Evolutionary conservation across 768 basidiomycete genomes (phyloP), one percentile per base, ranked within the genome.

Genomic region (Rhodotorula babjevae): DNA sequence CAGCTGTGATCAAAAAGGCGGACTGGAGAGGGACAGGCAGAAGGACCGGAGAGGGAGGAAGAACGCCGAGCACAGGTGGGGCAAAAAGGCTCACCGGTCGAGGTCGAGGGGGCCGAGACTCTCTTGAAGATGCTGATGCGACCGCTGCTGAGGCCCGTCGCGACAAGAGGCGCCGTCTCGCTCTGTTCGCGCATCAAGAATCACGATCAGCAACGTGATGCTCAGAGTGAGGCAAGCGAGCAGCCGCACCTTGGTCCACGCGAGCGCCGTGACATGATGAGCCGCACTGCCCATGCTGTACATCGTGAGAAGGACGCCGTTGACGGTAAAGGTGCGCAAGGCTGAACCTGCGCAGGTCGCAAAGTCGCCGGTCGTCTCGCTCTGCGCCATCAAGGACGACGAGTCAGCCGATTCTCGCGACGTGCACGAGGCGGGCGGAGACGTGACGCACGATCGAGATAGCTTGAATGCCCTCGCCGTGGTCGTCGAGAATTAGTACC

Each of bases 311-410:
- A 62, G 60, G 14, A 33, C 31, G 53, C 67, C 67, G 61, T 68
- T 68, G 44, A 68, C 61, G 5, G n/a, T 56, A 42, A 42, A 68
- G 23, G 62, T 21, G 15, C 67, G 59, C 14, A 68, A 1, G 4
- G 31, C 44, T 12, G 67, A 52, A 25, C 29, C 60, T 23, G 59
- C 55, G 31, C 52, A 55, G 25, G 61, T 62, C 36, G 55, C 53
- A 9, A 68, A 49, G 44, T 68, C 67, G 29, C 67, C 67, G 15
- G 67, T 68, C 2, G 60, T 62, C n/a, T 56, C 60, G 67, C 61
- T 68, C 67, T 66, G 49, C 9, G 18, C 15, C n/a, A n/a, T 36
- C 36, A 9, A 2, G 33, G 25, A 5, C 3, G 18, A 2, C 0
- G 9, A 4, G 21, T 42, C 6, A 59, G 58, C 12, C 2, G 23